Base-by-base conservation (phyloP, 75 land plant genomes). In the Cupressus sempervirens region DNA sequence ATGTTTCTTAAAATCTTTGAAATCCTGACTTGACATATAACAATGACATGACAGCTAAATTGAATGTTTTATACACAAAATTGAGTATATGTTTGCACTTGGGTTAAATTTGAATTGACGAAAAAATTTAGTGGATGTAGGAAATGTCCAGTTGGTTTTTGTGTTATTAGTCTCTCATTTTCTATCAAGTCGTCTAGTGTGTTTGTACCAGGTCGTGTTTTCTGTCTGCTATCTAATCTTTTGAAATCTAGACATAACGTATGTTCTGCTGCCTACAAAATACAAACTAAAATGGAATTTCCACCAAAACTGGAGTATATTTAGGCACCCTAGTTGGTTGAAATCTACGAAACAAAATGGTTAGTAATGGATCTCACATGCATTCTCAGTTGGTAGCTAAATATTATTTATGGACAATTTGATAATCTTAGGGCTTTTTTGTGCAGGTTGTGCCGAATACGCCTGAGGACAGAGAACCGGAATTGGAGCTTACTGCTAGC, bases 401-500 rank as follows among this genome's bases (percentile, higher is more conserved):
- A 32, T 35, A 32, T 20, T 7, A 30, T 70, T 70, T 70, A 6
- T 23, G 26, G 67, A 62, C 7, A 62, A 23, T 62, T 62, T 62
- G 67, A 62, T 62, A 35, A 70, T 70, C 11, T 70, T 70, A 70
- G 14, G 26, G 2, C 35, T 29, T 1, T 26, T 79, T 18, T 45
- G n/a, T 79, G 46, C n/a, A 79, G 81, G 50, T 79, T n/a, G 81
- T 9, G 1, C 18, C 45, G 18, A 45, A 79, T 79, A 32, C 32
- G 14, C 50, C 81, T 2, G 48, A 45, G 81, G 81, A 79, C 11
- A 45, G 50, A 79, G 81, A 79, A 45, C 5, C 81, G 20, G 81
- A 79, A 4, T 2, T 45, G 13, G 81, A 79, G 81, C 81, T 79
- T 79, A 79, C 81, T 26, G 81, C 29, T 2, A 79, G 81, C 26